Evolutionary conservation across 495 filamentous ascomycete genomes (phyloP), one percentile per base, ranked within the genome.

Genomic region (Trichoderma asperelloides): DNA sequence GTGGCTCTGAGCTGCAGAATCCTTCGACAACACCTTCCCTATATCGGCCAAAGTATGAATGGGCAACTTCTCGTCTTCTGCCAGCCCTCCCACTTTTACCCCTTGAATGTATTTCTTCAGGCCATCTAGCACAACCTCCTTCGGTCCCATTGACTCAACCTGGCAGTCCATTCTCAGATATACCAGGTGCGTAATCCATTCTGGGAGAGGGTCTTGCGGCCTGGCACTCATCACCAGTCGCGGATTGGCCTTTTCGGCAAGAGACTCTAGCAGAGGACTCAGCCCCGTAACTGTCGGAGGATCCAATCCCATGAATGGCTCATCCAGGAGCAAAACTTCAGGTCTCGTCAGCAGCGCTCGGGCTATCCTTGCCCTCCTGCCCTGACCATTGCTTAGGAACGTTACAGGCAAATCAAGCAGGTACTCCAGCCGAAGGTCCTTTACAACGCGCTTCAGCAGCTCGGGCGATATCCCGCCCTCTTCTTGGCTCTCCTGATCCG

Each of bases 221-320:
- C 93, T 84, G 13, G 94, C 81, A 43, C 88, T 88, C 39, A 97
- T 74, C 16, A 98, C 78, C 23, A 97, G 77, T 41, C 91, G 84
- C 6, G 92, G 91, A 21, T 83, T 82, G 63, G 78, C 82, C 64
- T 83, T 83, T 67, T 83, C 77, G 2, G 89, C 89, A 23, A 98
- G 71, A 0, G 79, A 74, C 68, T 85, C 76, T 9, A 97, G 82
- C 47, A 97, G 78, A 2, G 78, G 78, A 25, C 90, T 93, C 70
- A 98, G 75, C 13, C 83, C 83, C 39, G 79, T 78, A 12, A 88
- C 81, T 2, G 92, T 93, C 25, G 86, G 84, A 27, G 95, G 95
- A 74, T 98, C 95, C 41, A 98, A 80, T 11, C 95, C 95, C 91
- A 98, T 96, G 74, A 98, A 97, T 16, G 95, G 93, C 72, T 97